Conservation (phyloP, 805 yeast genomes). For the Monosporozyma aerobia region DNA sequence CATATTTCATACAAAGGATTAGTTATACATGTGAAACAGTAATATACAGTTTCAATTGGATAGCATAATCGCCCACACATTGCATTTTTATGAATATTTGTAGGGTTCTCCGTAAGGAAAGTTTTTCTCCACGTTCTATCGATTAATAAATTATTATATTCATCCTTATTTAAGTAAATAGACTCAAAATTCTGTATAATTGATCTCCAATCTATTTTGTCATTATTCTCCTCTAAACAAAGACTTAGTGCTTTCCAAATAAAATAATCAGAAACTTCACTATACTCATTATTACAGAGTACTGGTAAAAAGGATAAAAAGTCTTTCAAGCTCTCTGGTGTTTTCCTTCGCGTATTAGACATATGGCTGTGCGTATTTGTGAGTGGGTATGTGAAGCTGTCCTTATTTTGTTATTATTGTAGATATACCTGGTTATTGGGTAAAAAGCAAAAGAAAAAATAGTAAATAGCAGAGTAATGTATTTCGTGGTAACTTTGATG, state of each 20-base stretch:
- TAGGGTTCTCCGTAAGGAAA: not conserved
- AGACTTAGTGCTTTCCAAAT: conserved; percentile 21
- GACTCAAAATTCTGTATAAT: conserved; percentile 12
- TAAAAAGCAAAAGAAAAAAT: not conserved
- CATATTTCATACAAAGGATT: conserved; percentile 42
- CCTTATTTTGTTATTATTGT: not conserved
- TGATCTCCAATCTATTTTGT: conserved; percentile 18
- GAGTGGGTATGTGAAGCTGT: not conserved
- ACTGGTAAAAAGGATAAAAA: conserved; percentile 22
- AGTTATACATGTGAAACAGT: conserved; percentile 27
- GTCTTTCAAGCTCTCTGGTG: conserved; percentile 14
- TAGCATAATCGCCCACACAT: conserved; percentile 23
- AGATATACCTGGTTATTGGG: not conserved
- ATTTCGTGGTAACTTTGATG: not conserved
- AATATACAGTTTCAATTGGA: conserved; percentile 24
- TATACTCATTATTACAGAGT: conserved; percentile 18
- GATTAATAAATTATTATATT: conserved; percentile 10
- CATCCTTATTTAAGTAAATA: conserved; percentile 15
- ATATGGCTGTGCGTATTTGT: not conserved
- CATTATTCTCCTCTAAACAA: conserved; percentile 9
- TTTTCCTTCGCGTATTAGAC: not conserved
- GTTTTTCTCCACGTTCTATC: conserved; percentile 13
- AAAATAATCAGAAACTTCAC: conserved; percentile 18
- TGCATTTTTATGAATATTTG: conserved; percentile 16
- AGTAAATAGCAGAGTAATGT: not conserved